Percentiles rank a stretch among this genome's conserved stretches.
Conservation (phyloP, 805 yeast species). For the Lipomyces kockii region DNA sequence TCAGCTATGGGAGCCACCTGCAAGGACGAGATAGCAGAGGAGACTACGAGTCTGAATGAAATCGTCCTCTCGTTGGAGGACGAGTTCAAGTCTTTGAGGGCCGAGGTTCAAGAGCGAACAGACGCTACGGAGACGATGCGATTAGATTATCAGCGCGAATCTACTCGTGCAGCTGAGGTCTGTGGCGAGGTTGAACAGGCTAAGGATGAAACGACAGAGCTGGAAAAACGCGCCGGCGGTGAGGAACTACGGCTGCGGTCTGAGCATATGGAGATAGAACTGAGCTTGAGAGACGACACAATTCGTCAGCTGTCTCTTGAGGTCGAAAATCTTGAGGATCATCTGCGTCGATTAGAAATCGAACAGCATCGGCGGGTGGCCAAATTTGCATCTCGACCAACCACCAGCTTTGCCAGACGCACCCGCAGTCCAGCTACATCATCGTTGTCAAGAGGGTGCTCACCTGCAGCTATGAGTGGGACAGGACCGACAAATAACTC, state of each 20-base stretch:
- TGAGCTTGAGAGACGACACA: constrained; percentile 40
- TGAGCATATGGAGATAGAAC: constrained; percentile 43
- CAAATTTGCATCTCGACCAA: constrained; percentile 29
- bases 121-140: constrained; percentile 65
- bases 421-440: constrained; percentile 28
- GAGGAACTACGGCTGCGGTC: constrained; percentile 42
- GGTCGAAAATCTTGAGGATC: constrained; percentile 43
- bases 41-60: constrained; percentile 48
- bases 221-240: constrained; percentile 37
- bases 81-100: constrained; percentile 51
- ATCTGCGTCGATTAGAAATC: constrained; percentile 38
- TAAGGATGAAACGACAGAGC: constrained; percentile 37
- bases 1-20: constrained; percentile 8
- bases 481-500: background rate
- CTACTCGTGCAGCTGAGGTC: constrained; percentile 43
- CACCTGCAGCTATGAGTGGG: constrained; percentile 17
- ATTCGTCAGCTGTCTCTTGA: constrained; percentile 41
- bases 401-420: constrained; percentile 24
- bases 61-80: constrained; percentile 53
- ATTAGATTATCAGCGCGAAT: constrained; percentile 42
- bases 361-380: constrained; percentile 34
- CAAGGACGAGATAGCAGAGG: constrained; percentile 25
- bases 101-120: constrained; percentile 52
- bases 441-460: constrained; percentile 19
- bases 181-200: constrained; percentile 43